Conservation (phyloP, 192 early-diverging fungal species). For the Umbelopsis vinacea region DNA sequence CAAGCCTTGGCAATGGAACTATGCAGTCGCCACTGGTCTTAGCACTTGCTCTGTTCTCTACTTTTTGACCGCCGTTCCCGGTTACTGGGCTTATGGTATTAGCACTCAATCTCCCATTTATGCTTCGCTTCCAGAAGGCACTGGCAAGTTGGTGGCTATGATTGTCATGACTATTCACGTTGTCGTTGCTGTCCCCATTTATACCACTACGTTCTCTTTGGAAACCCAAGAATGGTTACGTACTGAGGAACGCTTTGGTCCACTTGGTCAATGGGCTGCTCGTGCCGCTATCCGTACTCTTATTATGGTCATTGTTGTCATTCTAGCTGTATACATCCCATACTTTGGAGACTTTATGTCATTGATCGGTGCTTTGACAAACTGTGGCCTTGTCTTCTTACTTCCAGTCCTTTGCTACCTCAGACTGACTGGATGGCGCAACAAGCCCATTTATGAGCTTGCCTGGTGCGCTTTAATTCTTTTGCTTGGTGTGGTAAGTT, state of each 20-base stretch:
- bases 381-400: conserved; percentile 82
- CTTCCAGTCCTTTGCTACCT: conserved; percentile 83
- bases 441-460: conserved; percentile 48
- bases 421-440: conserved; percentile 63
- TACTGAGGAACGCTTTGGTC: conserved; percentile 58
- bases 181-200: conserved; percentile 77
- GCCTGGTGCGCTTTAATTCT: conserved; percentile 59
- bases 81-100: conserved; percentile 76
- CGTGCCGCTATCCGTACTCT: conserved; percentile 59
- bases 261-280: conserved; percentile 54
- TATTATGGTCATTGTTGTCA: conserved; percentile 58
- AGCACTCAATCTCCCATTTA: conserved; percentile 72
- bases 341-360: conserved; percentile 83
- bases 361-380: conserved; percentile 77
- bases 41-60: conserved; percentile 73
- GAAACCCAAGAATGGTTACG: conserved; percentile 73
- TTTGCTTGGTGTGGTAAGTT: conserved; percentile 64
- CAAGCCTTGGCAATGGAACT: conserved; percentile 70
- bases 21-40: conserved; percentile 66
- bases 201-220: conserved; percentile 73
- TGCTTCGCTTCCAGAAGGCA: conserved; percentile 67
- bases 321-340: conserved; percentile 70
- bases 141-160: conserved; percentile 60
- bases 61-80: conserved; percentile 67
- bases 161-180: conserved; percentile 84